Percentiles rank a stretch among this genome's conserved stretches.
Conservation (phyloP, 768 basidiomycete species). For the Amanita exitialis region DNA sequence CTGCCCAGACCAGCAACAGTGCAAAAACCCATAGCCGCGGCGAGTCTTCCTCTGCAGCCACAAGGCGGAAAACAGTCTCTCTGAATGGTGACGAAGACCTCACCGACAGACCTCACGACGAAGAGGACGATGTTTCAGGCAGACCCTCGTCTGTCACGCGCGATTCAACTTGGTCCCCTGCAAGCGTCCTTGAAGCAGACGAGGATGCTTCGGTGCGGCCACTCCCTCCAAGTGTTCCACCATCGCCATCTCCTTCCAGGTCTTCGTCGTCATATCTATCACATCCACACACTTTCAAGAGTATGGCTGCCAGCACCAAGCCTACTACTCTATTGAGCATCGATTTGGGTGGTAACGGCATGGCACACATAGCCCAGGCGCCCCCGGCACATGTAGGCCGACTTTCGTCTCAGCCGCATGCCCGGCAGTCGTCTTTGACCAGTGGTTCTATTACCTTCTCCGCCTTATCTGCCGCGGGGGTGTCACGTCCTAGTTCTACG, state of each 20-base stretch:
- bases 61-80: conserved; percentile 50
- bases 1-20: not conserved
- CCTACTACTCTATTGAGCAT: conserved; percentile 91
- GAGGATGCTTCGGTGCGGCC: conserved; percentile 92
- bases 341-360: conserved; percentile 68
- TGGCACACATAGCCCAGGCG: conserved; percentile 89
- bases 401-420: conserved; percentile 36
- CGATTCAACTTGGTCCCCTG: conserved; percentile 74
- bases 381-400: conserved; percentile 44
- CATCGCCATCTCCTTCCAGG: conserved; percentile 77
- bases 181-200: conserved; percentile 74
- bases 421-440: conserved; percentile 49
- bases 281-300: conserved; percentile 71
- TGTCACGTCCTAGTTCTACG: conserved; percentile 33
- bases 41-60: conserved; percentile 12
- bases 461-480: conserved; percentile 42
- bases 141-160: conserved; percentile 52
- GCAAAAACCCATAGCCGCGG: not conserved
- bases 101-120: conserved; percentile 26
- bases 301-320: conserved; percentile 83
- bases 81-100: conserved; percentile 49
- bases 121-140: conserved; percentile 37
- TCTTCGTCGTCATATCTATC: conserved; percentile 82
- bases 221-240: conserved; percentile 79
- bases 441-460: conserved; percentile 57